Conservation (phyloP, 2,329 filamentous ascomycete species). For the Ceratocystis cacaofunesta region DNA sequence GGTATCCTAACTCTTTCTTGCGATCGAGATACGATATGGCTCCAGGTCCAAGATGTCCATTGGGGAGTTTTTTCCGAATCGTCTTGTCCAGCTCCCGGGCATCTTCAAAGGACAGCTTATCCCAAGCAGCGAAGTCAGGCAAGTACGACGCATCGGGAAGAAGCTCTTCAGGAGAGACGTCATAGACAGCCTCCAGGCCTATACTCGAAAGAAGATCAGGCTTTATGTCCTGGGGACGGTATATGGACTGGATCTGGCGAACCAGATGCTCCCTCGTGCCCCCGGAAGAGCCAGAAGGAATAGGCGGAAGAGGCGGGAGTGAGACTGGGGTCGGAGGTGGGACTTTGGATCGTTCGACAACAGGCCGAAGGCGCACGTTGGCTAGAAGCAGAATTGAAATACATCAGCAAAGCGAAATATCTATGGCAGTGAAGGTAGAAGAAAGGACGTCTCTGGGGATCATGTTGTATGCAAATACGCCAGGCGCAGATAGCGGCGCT, state of each 20-base stretch:
- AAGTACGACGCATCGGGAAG: constrained; percentile 39
- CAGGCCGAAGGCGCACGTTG: constrained; percentile 18
- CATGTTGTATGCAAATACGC: too few relatives aligned
- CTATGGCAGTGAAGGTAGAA: not conserved
- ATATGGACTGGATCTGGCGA: constrained; percentile 37
- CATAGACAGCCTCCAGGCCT: constrained; percentile 38
- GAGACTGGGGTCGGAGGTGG: constrained; percentile 41
- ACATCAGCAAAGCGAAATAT: not conserved
- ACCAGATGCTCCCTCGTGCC: constrained; percentile 29
- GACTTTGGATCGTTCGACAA: constrained; percentile 34
- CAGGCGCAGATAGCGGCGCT: too few relatives aligned
- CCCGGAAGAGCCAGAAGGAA: constrained; percentile 21
- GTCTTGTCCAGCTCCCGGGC: constrained; percentile 34
- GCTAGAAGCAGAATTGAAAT: not conserved
- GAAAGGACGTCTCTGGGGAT: not conserved
- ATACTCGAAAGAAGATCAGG: constrained; percentile 41
- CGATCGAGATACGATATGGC: constrained; percentile 44
- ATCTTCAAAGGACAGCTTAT: constrained; percentile 34
- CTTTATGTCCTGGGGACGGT: constrained; percentile 36
- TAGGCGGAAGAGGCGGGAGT: constrained; percentile 27
- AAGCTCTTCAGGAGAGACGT: constrained; percentile 34
- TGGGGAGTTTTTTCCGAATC: constrained; percentile 35
- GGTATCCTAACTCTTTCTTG: constrained; percentile 38
- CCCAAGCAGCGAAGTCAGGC: constrained; percentile 40
- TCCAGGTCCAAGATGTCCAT: constrained; percentile 41